phyloP scores from a whole-genome alignment of 352 stramenopile species.

The Globisporangium acanthophoron region DNA sequence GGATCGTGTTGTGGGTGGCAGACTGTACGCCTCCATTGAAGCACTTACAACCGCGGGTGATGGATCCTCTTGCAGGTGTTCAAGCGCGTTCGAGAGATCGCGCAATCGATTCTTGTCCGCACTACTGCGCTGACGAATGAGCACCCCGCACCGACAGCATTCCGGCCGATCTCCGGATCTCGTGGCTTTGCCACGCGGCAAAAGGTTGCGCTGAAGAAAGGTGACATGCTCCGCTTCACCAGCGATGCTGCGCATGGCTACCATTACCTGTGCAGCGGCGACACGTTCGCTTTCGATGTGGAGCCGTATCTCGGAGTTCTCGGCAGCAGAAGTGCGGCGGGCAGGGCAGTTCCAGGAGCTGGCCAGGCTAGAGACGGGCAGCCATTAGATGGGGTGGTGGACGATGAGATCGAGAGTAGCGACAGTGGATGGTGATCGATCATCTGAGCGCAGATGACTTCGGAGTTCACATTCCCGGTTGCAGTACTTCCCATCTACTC shows the following conservation, averaged over 20 bases:
- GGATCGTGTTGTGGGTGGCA: background rate
- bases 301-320: conserved; percentile 61
- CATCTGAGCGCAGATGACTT: background rate
- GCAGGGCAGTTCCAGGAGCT: conserved; percentile 1
- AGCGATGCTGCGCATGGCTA: conserved; percentile 16
- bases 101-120: conserved; percentile 53
- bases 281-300: conserved; percentile 63
- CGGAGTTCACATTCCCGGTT: background rate
- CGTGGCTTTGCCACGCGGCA: conserved; percentile 41
- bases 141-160: conserved; percentile 52
- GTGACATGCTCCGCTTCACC: conserved; percentile 27
- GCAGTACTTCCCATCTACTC: background rate
- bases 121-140: conserved; percentile 66
- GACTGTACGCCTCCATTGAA: background rate
- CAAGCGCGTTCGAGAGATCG: conserved; percentile 46
- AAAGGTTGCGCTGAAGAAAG: conserved; percentile 35
- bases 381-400: conserved; percentile 18
- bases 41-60: background rate
- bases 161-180: conserved; percentile 64
- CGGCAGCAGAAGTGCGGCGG: conserved; percentile 7
- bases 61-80: conserved; percentile 28
- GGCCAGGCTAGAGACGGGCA: conserved; percentile 1
- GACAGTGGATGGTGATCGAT: conserved; percentile 37
- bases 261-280: conserved; percentile 32
- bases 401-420: conserved; percentile 71